Evolutionary conservation across 495 filamentous ascomycete species (phyloP).

Genomic region (Hapsidospora chrysogenum): DNA sequence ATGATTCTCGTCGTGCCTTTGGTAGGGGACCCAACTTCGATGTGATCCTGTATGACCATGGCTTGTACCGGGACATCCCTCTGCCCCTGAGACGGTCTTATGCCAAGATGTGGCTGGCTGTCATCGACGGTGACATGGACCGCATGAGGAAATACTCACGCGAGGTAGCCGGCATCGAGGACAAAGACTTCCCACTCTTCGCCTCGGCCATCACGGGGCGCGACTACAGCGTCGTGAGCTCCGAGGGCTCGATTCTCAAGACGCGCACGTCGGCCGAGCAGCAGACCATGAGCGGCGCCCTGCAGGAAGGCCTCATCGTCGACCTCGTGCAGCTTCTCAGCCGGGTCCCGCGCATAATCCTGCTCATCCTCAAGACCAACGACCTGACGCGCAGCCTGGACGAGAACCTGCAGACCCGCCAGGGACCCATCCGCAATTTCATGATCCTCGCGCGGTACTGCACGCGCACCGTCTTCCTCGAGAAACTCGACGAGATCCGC

Average conservation of each 20-base stretch:
- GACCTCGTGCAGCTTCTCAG: constrained; percentile 79
- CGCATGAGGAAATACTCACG: constrained; percentile 76
- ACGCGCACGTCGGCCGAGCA: constrained; percentile 57
- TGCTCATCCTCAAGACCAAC: constrained; percentile 96
- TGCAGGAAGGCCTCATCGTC: constrained; percentile 76
- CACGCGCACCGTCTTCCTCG: constrained; percentile 71
- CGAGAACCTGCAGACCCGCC: constrained; percentile 78
- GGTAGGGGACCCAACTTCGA: constrained; percentile 64
- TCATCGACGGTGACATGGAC: constrained; percentile 71
- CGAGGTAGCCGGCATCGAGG: constrained; percentile 75
- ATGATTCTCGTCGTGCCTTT: constrained; percentile 26
- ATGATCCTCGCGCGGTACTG: constrained; percentile 91
- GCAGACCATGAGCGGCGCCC: constrained; percentile 58
- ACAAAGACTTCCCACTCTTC: constrained; percentile 90
- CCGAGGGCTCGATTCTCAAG: constrained; percentile 38
- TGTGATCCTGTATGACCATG: constrained; percentile 95
- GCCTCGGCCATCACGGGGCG: constrained; percentile 92
- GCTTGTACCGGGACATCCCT: constrained; percentile 88
- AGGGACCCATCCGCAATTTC: constrained; percentile 78
- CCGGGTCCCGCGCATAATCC: constrained; percentile 76
- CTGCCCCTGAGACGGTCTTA: constrained; percentile 63
- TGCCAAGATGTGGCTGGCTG: constrained; percentile 93
- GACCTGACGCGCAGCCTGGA: constrained; percentile 90
- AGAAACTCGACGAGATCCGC: constrained; percentile 58
- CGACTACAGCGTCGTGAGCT: constrained; percentile 61